Conservation (phyloP, 768 basidiomycete species). For the Austroboletus festivus region DNA sequence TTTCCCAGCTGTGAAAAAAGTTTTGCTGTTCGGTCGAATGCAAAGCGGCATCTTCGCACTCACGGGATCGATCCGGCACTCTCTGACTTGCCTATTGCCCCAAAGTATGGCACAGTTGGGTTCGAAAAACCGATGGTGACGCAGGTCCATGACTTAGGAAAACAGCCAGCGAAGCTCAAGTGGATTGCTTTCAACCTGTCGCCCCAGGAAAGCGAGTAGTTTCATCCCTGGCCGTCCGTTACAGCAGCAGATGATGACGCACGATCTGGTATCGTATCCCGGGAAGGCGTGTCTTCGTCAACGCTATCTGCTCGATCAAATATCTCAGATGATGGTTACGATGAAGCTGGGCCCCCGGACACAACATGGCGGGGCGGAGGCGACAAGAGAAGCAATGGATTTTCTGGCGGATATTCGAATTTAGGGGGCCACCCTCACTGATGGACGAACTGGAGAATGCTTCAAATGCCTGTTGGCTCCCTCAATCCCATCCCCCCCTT, state of each 20-base stretch:
- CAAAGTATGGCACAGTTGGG: slow-evolving; percentile 37
- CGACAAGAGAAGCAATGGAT: slow-evolving; percentile 14
- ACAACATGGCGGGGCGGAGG: slow-evolving; percentile 33
- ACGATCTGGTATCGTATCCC: slow-evolving; percentile 32
- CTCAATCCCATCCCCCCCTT: too few relatives aligned
- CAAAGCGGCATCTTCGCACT: slow-evolving; percentile 74
- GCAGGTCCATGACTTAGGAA: slow-evolving; percentile 38
- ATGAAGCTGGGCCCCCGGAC: slow-evolving; percentile 34
- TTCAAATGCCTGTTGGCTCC: not conserved
- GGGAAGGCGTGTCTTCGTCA: slow-evolving; percentile 36
- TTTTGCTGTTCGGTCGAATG: slow-evolving; percentile 79
- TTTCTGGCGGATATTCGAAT: slow-evolving; percentile 14
- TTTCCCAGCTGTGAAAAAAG: slow-evolving; percentile 60
- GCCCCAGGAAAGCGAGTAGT: slow-evolving; percentile 28
- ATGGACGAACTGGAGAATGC: not conserved
- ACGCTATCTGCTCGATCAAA: slow-evolving; percentile 34
- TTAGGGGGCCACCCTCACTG: not conserved
- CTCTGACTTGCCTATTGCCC: slow-evolving; percentile 15
- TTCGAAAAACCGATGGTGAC: slow-evolving; percentile 47
- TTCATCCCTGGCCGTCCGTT: slow-evolving; percentile 12
- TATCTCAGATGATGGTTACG: slow-evolving; percentile 31
- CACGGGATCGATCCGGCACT: slow-evolving; percentile 50
- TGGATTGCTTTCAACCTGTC: slow-evolving; percentile 42
- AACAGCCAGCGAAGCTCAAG: slow-evolving; percentile 34
- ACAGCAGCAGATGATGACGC: slow-evolving; percentile 15